Evolutionary conservation across 768 basidiomycete species (phyloP).

Genomic region (Tylopilus intermedius): DNA sequence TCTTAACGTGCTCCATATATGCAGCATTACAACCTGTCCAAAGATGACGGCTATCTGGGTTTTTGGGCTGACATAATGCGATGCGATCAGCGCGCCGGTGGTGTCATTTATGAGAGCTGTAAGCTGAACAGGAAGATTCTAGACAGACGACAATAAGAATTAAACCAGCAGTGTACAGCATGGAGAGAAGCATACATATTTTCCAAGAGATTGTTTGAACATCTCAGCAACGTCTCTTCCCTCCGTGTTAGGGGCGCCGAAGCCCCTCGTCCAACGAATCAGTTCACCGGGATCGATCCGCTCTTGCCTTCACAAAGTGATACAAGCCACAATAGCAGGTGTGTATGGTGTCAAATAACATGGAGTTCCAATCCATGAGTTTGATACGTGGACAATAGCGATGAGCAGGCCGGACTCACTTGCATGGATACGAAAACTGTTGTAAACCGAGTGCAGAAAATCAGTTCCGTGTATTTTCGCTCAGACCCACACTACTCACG

Average conservation of each 20-base stretch:
- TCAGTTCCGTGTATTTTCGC: neutral
- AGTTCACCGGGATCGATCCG: slow-evolving; percentile 90
- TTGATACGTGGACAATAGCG: neutral
- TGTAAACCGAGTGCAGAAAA: neutral
- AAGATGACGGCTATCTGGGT: slow-evolving; percentile 96
- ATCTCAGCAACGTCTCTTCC: slow-evolving; percentile 89
- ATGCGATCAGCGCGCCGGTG: slow-evolving; percentile 95
- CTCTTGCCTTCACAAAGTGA: slow-evolving; percentile 58
- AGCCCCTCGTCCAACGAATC: slow-evolving; percentile 99
- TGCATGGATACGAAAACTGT: slow-evolving; percentile 95
- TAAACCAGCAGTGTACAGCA: neutral
- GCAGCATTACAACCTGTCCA: slow-evolving; percentile 97
- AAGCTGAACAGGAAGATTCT: slow-evolving; percentile 81
- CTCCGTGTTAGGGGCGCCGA: slow-evolving; percentile 87
- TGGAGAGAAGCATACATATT: slow-evolving; percentile 50
- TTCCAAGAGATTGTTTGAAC: slow-evolving; percentile 79
- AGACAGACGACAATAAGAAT: neutral
- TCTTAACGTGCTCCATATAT: slow-evolving; percentile 86
- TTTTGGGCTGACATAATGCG: slow-evolving; percentile 85
- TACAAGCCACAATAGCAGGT: neutral
- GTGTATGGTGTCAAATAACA: neutral
- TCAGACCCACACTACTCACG: slow-evolving; percentile 42
- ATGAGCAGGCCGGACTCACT: slow-evolving; percentile 45
- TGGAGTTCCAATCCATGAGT: neutral
- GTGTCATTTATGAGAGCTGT: slow-evolving; percentile 96